Conservation (phyloP, 2,329 filamentous ascomycete species). For the Stagonosporopsis vannaccii region DNA sequence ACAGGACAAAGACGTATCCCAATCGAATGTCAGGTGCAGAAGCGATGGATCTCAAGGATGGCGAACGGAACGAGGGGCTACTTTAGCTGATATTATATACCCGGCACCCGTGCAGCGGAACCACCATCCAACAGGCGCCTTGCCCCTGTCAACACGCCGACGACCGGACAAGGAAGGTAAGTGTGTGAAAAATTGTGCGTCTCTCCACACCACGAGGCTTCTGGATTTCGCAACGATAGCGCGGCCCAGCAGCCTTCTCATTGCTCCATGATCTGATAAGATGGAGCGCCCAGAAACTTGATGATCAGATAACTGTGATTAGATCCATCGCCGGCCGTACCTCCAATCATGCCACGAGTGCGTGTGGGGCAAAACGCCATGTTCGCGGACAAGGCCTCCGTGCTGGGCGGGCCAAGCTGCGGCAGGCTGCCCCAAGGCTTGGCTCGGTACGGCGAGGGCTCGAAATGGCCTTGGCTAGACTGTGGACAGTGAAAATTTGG, state of each 20-base stretch:
- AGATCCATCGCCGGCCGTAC: slow-evolving; percentile 24
- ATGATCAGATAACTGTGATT: slow-evolving; percentile 31
- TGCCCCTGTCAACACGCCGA: slow-evolving; percentile 27
- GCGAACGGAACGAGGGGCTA: slow-evolving; percentile 12
- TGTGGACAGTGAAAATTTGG: slow-evolving; percentile 16
- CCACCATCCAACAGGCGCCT: slow-evolving; percentile 3
- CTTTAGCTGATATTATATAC: slow-evolving; percentile 21
- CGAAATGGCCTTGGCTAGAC: slow-evolving; percentile 8
- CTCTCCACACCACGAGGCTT: slow-evolving; percentile 30
- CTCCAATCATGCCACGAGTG: slow-evolving; percentile 12
- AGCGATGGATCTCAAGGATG: slow-evolving; percentile 21
- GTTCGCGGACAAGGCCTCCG: slow-evolving; percentile 10
- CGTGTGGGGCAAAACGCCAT: slow-evolving; percentile 11
- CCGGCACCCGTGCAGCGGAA: slow-evolving; percentile 25
- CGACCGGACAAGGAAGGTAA: slow-evolving; percentile 31
- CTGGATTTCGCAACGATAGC: slow-evolving; percentile 27
- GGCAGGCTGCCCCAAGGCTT: slow-evolving; percentile 20
- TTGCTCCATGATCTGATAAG: slow-evolving; percentile 42
- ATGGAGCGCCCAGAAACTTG: slow-evolving; percentile 25
- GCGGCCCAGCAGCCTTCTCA: slow-evolving; percentile 18
- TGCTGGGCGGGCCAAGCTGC: slow-evolving; percentile 17
- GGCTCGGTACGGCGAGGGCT: slow-evolving; percentile 4
- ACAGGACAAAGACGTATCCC: slow-evolving; percentile 7
- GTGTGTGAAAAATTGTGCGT: slow-evolving; percentile 30
- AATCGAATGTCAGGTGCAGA: slow-evolving; percentile 15